phyloP scores from a whole-genome alignment of 495 filamentous ascomycete genomes.

The Rhizodiscina lignyota region DNA sequence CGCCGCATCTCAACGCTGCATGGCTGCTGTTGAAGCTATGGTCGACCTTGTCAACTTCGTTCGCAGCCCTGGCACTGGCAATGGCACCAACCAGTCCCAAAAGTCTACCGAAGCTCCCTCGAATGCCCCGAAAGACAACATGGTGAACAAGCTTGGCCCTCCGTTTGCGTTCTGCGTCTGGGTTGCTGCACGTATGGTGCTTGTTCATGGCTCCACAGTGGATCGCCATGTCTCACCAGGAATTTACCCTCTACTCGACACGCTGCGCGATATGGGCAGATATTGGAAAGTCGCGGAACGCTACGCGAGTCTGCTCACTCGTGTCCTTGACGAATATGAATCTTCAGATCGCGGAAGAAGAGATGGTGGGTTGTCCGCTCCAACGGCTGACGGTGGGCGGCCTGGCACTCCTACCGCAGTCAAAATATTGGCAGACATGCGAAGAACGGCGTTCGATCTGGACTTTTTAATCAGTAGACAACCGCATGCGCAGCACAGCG shows the following conservation, averaged over 20 bases:
- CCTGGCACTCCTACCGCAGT: conserved; percentile 66
- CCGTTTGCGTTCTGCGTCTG: conserved; percentile 82
- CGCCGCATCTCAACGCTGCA: conserved; percentile 63
- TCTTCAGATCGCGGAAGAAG: too few relatives aligned
- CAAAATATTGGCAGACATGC: conserved; percentile 78
- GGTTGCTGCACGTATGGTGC: conserved; percentile 73
- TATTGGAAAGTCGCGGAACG: conserved; percentile 74
- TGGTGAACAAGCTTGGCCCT: conserved; percentile 66
- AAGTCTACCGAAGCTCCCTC: too few relatives aligned
- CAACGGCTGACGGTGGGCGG: conserved; percentile 34
- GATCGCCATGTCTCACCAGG: conserved; percentile 63
- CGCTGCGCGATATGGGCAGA: conserved; percentile 58
- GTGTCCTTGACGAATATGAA: conserved; percentile 70
- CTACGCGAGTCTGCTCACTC: conserved; percentile 61
- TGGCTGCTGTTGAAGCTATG: conserved; percentile 70
- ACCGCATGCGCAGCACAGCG: too few relatives aligned
- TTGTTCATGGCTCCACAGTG: conserved; percentile 77
- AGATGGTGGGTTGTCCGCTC: conserved; percentile 32
- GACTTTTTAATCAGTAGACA: conserved; percentile 78
- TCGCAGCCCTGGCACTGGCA: too few relatives aligned
- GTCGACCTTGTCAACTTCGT: conserved; percentile 59
- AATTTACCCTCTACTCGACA: conserved; percentile 64
- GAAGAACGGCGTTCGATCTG: conserved; percentile 67
- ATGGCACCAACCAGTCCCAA: too few relatives aligned
- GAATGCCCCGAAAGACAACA: conserved; percentile 23